Evolutionary conservation across 768 basidiomycete genomes (phyloP).

Genomic region (Rossbeevera mucosa): DNA sequence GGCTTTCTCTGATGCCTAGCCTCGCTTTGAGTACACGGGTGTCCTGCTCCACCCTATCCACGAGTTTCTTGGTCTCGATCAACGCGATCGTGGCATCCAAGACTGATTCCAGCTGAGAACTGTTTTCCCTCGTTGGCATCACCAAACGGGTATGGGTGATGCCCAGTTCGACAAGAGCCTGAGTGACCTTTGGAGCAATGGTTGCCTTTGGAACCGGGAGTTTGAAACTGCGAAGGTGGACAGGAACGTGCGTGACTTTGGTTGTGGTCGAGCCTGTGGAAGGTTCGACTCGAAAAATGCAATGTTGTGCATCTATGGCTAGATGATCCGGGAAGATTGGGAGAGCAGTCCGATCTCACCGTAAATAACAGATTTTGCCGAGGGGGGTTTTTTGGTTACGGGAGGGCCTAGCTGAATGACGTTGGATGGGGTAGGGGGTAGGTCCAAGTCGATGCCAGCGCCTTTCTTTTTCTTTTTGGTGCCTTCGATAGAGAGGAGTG

Average conservation of each 20-base stretch:
- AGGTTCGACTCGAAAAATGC: conserved; percentile 66
- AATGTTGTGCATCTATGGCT: conserved; percentile 58
- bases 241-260: conserved; percentile 77
- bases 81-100: conserved; percentile 67
- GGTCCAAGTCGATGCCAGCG: conserved; percentile 27
- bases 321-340: conserved; percentile 14
- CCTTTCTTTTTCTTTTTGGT: conserved; percentile 54
- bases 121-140: conserved; percentile 90
- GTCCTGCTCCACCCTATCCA: conserved; percentile 86
- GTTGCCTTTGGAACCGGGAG: conserved; percentile 74
- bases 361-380: conserved; percentile 53
- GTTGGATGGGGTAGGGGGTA: conserved; percentile 33
- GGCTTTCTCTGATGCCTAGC: conserved; percentile 48
- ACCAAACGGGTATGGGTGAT: conserved; percentile 71
- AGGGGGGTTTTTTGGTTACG: conserved; percentile 35
- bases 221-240: conserved; percentile 82
- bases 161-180: conserved; percentile 72
- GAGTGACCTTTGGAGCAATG: conserved; percentile 69
- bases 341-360: conserved; percentile 38
- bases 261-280: conserved; percentile 41
- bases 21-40: conserved; percentile 65
- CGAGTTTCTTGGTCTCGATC: conserved; percentile 84
- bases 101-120: conserved; percentile 66
- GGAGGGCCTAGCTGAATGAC: conserved; percentile 37
- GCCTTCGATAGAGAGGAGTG: conserved; percentile 41